Evolutionary conservation across 257 asterid species (phyloP), one percentile per base, ranked within the genome.

Genomic region (Salvia rosmarinus): DNA sequence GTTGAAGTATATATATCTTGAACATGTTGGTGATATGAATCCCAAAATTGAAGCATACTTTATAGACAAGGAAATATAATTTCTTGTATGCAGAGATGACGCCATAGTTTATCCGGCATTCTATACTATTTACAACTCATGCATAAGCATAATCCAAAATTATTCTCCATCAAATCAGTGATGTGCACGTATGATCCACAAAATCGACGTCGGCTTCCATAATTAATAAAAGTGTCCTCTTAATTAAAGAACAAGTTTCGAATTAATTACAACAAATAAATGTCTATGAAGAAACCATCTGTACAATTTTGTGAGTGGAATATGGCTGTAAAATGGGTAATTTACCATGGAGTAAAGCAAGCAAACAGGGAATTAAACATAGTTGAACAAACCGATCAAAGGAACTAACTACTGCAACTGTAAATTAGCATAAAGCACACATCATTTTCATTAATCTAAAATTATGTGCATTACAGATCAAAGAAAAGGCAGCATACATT

Each of bases 381-480:
- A 46, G 52, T n/a, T n/a, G 4, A n/a, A 13, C 5, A 3, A 14
- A n/a, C 2, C 52, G 7, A 2, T 37, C 9, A 37, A n/a, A n/a
- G 20, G 52, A 7, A 46, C 20, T 46, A 46, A 14, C 2, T 1
- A 49, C 10, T 49, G 23, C 25, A 49, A n/a, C 21, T n/a, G 9
- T 16, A 49, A 16, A 49, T 49, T 50, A 57, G 17, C 52, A 50
- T 65, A 19, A 66, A 17, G 11, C 67, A 79, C 57, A 64, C 43
- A 65, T 71, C 70, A 52, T 68, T 68, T 21, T 1, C 10, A 64
- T 2, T 13, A 28, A 57, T 13, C 2, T 37, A 5, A 57, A 73
- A 56, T 25, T 6, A 47, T 7, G 70, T 28, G 68, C 40, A 64
- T 32, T 55, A 75, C 77, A 57, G 67, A 61, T 12, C 11, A 12